phyloP scores from a whole-genome alignment of 192 early-diverging fungal genomes.

The Coemansia sp. region DNA sequence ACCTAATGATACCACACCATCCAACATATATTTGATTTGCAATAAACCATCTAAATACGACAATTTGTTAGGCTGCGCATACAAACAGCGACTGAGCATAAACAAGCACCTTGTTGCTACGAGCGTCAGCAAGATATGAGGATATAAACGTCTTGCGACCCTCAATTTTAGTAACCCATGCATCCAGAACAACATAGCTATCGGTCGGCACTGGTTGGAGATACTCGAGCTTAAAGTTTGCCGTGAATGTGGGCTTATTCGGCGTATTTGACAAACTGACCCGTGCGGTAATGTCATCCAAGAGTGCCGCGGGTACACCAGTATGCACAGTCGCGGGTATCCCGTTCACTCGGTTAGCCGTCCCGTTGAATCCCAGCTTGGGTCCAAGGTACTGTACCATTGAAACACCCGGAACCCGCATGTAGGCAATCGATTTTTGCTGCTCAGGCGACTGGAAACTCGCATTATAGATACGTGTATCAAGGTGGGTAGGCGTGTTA shows the following conservation, averaged over 20 bases:
- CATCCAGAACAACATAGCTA: slow-evolving; percentile 34
- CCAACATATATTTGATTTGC: not conserved
- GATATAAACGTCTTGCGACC: slow-evolving; percentile 39
- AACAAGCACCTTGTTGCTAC: slow-evolving; percentile 21
- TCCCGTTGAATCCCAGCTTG: slow-evolving; percentile 17
- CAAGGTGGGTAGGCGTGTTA: slow-evolving; percentile 20
- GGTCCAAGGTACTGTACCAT: slow-evolving; percentile 37
- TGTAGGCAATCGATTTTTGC: not conserved
- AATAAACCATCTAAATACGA: not conserved
- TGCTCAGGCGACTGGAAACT: slow-evolving; percentile 17
- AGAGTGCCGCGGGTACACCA: slow-evolving; percentile 25
- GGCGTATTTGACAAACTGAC: slow-evolving; percentile 27
- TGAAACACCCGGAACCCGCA: slow-evolving; percentile 26
- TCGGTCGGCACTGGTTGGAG: slow-evolving; percentile 10
- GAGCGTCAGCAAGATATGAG: slow-evolving; percentile 29
- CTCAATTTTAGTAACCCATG: slow-evolving; percentile 41
- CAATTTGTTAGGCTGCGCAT: slow-evolving; percentile 10
- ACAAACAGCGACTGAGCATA: slow-evolving; percentile 37
- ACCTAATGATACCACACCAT: no score
- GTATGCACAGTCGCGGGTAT: slow-evolving; percentile 12
- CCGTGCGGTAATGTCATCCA: slow-evolving; percentile 45
- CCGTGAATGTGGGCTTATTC: slow-evolving; percentile 35
- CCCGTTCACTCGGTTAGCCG: not conserved
- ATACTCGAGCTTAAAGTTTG: slow-evolving; percentile 47
- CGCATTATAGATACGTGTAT: not conserved